Evolutionary conservation across 768 basidiomycete genomes (phyloP).

Genomic region (Hericium coralloides): DNA sequence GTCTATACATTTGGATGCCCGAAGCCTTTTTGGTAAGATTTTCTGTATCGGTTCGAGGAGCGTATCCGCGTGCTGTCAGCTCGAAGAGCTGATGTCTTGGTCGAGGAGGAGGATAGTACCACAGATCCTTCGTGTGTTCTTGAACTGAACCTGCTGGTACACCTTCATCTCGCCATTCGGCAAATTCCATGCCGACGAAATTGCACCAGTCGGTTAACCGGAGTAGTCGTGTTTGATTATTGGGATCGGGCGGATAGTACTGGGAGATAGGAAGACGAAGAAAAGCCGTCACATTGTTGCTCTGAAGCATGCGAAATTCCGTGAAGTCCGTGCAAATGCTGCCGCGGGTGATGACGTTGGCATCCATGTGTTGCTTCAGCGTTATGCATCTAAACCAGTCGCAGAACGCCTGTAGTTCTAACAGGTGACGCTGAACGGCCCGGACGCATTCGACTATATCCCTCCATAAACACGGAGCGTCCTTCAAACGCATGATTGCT

Average conservation of each 20-base stretch:
- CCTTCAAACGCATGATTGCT: background rate
- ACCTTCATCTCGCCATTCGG: background rate
- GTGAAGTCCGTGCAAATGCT: too few relatives aligned
- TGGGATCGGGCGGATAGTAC: background rate
- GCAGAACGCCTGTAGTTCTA: background rate
- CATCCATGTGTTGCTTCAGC: background rate
- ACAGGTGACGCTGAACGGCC: background rate
- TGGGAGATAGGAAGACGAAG: background rate
- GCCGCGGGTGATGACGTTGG: too few relatives aligned
- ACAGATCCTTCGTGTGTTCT: background rate
- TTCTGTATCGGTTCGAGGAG: background rate
- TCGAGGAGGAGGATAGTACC: background rate
- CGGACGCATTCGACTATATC: background rate
- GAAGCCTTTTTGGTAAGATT: too few relatives aligned
- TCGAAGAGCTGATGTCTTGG: background rate
- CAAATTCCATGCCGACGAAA: background rate
- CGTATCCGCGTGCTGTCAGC: background rate
- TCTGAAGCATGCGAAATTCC: background rate
- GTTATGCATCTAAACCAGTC: background rate
- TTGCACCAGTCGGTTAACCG: background rate
- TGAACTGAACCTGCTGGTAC: background rate
- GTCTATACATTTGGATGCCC: too few relatives aligned
- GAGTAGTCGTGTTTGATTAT: background rate
- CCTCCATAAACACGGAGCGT: background rate
- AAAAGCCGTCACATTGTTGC: background rate